Evolutionary conservation across 2,329 filamentous ascomycete species (phyloP).

Genomic region (Scolecobasidium constrictum): DNA sequence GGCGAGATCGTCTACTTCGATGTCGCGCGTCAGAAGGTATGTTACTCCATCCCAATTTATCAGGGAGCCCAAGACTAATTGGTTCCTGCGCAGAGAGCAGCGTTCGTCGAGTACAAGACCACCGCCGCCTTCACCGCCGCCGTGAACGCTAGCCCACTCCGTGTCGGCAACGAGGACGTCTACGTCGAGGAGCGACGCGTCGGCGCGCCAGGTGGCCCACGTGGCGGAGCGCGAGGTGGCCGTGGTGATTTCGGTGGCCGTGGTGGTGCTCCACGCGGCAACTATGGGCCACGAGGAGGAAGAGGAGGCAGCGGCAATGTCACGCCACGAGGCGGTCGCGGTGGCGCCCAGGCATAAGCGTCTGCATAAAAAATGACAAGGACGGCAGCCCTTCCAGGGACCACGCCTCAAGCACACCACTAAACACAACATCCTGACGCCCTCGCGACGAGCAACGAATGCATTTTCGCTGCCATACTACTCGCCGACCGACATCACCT

Average conservation of each 20-base stretch:
- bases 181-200: slow-evolving; percentile 75
- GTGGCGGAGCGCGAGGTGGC: slow-evolving; percentile 49
- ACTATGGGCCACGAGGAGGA: slow-evolving; percentile 54
- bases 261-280: slow-evolving; percentile 49
- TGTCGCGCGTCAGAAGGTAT: slow-evolving; percentile 64
- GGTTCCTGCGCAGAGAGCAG: slow-evolving; percentile 78
- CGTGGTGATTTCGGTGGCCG: slow-evolving; percentile 53
- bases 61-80: slow-evolving; percentile 1
- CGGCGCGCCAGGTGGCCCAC: slow-evolving; percentile 30
- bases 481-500: too few relatives aligned
- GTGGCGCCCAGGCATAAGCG: too few relatives aligned
- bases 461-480: too few relatives aligned
- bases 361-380: too few relatives aligned
- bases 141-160: slow-evolving; percentile 72
- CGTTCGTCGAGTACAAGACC: slow-evolving; percentile 88
- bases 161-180: slow-evolving; percentile 71
- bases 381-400: too few relatives aligned
- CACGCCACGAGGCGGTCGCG: slow-evolving; percentile 16
- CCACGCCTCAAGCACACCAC: too few relatives aligned
- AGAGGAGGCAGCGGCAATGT: slow-evolving; percentile 16
- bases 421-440: too few relatives aligned
- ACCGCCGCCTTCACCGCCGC: slow-evolving; percentile 74
- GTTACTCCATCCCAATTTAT: slow-evolving; percentile 14
- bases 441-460: too few relatives aligned
- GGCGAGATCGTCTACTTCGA: slow-evolving; percentile 55